Evolutionary conservation across 306 rosid species (phyloP).

Genomic region (Hippophae tibetana): DNA sequence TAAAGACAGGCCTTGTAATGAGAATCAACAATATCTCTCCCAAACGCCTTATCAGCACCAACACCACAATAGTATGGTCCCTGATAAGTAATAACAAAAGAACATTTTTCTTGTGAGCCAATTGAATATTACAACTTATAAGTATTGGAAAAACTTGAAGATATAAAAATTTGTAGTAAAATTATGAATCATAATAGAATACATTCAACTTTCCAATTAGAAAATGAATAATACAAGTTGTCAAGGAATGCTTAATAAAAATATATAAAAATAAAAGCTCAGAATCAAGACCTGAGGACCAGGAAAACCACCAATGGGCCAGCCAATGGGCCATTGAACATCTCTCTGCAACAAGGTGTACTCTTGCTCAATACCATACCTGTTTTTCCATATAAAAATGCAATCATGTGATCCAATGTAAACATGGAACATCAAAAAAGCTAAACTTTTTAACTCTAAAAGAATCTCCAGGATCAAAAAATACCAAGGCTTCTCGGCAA

Average conservation of each 20-base stretch:
- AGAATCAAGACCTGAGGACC: conserved; percentile 59
- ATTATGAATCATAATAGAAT: too few species aligned
- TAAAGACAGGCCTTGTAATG: conserved; percentile 87
- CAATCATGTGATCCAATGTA: too few species aligned
- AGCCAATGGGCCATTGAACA: conserved; percentile 71
- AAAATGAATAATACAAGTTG: too few species aligned
- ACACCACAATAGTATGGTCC: conserved; percentile 84
- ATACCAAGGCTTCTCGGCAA: conserved; percentile 58
- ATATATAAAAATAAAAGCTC: neutral
- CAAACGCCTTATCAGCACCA: conserved; percentile 84
- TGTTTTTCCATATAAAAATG: conserved; percentile 19
- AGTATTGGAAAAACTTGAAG: too few species aligned
- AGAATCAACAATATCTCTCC: conserved; percentile 73
- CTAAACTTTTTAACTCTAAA: neutral
- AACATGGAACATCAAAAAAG: conserved; percentile 1
- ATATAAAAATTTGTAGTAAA: too few species aligned
- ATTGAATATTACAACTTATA: neutral
- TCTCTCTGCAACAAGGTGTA: conserved; percentile 86
- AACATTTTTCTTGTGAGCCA: neutral
- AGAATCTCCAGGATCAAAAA: neutral
- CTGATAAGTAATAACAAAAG: conserved; percentile 21
- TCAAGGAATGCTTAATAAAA: too few species aligned
- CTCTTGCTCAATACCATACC: conserved; percentile 94
- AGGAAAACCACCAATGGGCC: conserved; percentile 86
- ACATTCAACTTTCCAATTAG: too few species aligned